Base-by-base conservation (phyloP, 371 early-diverging fungal genomes). In the Coemansia sp. region DNA sequence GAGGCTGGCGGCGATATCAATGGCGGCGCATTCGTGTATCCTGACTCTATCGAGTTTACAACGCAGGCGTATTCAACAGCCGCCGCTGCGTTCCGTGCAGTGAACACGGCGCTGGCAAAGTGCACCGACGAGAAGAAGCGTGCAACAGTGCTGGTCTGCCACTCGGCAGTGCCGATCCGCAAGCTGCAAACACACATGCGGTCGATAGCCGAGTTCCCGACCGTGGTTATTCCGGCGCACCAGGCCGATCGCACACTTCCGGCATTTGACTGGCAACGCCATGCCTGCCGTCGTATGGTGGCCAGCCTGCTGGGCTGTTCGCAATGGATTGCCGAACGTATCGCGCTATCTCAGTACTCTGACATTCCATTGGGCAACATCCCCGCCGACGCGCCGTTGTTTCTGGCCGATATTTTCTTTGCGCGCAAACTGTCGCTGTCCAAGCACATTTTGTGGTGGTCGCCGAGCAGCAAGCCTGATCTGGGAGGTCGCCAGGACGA, bases 361-460 rank as follows among this genome's bases (percentile, higher is more conserved):
- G 88, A 94, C 71, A 82, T 95, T 2, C 99, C 99, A 1, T 68
- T 97, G 27, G 90, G 96, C 70, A 97, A 98, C 69, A 84, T 98
- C 54, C 89, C 86, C 0, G 81, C 85, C 31, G 95, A 98, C 70
- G 79, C 72, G 14, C 85, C 90, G 5, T 60, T 91, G 18, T 92
- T 92, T 59, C 77, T 93, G 52, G 81, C 91, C 0, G 99, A 98
- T 78, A 67, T 97, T 3, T 81, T 88, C 26, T 89, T 92, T 72
- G 94, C 96, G 0, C 84, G 97, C 42, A 82, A 85, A 16, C 78
- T 98, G 63, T 76, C 82, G 14, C 73, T 84, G 27, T 84, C 85
- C 37, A 92, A 93, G 61, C 87, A 90, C 83, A 77, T 98, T 1
- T 74, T 95, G 22, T 98, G 99, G 99, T 95, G 91, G 88, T 95